These are phyloP conservation scores for Medicago lupulina DNA, from an alignment of 306 rosid species.

Conservation along the genomic window DNA sequence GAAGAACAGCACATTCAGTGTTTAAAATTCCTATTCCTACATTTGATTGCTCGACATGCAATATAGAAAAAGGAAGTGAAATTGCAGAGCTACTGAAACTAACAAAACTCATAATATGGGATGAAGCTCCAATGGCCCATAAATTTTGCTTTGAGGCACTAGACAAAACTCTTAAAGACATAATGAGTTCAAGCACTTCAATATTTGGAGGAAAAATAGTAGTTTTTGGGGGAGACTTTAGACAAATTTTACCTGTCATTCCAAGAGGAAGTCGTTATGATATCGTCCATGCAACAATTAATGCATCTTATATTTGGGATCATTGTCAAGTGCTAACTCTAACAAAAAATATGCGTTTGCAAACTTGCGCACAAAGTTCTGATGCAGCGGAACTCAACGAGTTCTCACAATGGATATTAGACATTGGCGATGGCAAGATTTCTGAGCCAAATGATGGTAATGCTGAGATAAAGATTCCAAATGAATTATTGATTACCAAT, in stretches of 20 bases:
- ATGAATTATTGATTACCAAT: conserved; percentile 1
- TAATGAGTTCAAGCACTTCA: conserved; percentile 11
- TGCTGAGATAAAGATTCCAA: conserved; percentile 26
- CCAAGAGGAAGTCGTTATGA: conserved; percentile 24
- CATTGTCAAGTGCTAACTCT: conserved; percentile 16
- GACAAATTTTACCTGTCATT: conserved; percentile 24
- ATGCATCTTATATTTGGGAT: conserved; percentile 18
- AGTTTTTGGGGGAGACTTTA: conserved; percentile 26
- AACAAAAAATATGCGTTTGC: conserved; percentile 28
- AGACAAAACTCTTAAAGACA: conserved; percentile 21
- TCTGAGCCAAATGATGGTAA: conserved; percentile 33
- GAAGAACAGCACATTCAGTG: conserved; percentile 15
- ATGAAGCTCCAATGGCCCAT: conserved; percentile 26
- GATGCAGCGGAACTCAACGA: neutral
- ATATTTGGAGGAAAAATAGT: conserved; percentile 24
- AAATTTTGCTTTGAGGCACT: conserved; percentile 29
- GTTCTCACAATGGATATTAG: conserved; percentile 19
- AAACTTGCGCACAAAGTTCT: neutral
- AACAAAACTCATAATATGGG: conserved; percentile 29
- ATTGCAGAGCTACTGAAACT: conserved; percentile 7
- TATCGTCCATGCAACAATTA: conserved; percentile 11
- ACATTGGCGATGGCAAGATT: conserved; percentile 19
- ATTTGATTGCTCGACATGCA: conserved; percentile 1
- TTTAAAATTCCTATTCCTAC: conserved; percentile 19
- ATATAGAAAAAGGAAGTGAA: conserved; percentile 20